Evolutionary conservation across 495 filamentous ascomycete genomes (phyloP), one percentile per base, ranked within the genome.

Genomic region (Tuber aestivum): DNA sequence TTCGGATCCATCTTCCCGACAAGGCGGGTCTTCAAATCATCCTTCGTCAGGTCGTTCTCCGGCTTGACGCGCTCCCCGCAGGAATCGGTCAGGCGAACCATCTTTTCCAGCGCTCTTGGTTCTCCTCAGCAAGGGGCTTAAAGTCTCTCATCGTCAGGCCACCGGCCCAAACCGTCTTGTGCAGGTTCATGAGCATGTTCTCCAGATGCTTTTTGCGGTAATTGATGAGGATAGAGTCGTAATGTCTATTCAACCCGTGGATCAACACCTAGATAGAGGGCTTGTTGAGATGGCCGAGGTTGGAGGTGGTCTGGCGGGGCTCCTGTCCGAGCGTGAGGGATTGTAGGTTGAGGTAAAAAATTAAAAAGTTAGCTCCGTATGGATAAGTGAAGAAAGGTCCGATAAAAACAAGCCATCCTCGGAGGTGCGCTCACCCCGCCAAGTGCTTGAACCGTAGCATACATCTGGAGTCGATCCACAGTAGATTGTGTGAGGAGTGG

Each of bases 151-250:
- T 98, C 84, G 96, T 90, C 80, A 99, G 85, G 16, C 94, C 95
- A 84, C 98, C 95, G 8, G 95, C 98, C 95, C 95, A 99, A 65
- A 97, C 94, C 75, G 97, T 94, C 88, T 99, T 99, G 87, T 99
- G 95, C 76, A 99, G 86, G 82, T 98, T 99, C 95, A 99, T 99
- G 82, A 99, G 84, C 95, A 99, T 98, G 84, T 97, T 97, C 87
- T 99, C 96, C 85, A 99, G 86, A 3, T 93, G 95, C 1, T 95
- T 97, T 87, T 99, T 99, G 78, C 95, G 89, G 86, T 99, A 99
- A 85, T 95, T 94, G 86, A 99, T 98, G 65, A 89, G 95, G 81
- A 99, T 98, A 82, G 93, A 97, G 87, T 99, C 98, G 87, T 99
- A 99, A 86, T 99, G 96, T 75, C 95, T 87, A 86, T 99, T 99